Evolutionary conservation across 2,329 filamentous ascomycete species (phyloP), one percentile per base, ranked within the genome.

Genomic region (Aciculosporium take): DNA sequence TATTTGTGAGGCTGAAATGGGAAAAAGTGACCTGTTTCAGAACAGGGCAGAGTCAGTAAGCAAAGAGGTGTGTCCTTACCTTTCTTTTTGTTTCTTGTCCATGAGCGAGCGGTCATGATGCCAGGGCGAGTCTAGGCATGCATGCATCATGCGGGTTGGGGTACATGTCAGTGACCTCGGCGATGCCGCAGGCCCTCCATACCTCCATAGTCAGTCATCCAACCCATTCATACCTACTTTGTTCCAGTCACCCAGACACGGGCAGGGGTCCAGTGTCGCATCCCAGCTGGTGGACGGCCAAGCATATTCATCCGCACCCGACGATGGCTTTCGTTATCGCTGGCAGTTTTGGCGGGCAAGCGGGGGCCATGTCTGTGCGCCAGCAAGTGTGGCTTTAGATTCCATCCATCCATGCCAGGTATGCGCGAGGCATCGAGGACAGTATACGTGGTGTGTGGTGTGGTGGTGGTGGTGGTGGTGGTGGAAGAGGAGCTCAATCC

Each of bases 131-230:
- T 37, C 35, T 30, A 21, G 25, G 39, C 37, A 41, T 37, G 42
- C 37, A 37, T 40, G 38, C 37, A 29, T 12, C 25, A 31, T 23
- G 33, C 34, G 17, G 37, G 34, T 33, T 34, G 31, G 42, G 42
- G 38, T 13, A 17, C 38, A 40, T 44, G 28, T 44, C 32, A 12
- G 27, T 17, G 21, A 25, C 33, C 34, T 44, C 42, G 42, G 42
- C 42, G 33, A 44, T 41, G 7, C 42, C 42, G 42, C 28, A 30
- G 17, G 12, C 13, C 34, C 37, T 30, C 23, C 13, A 13, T 9
- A n/a, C n/a, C 34, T 9, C 9, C 13, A 24, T n/a, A 15, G 28
- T 30, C n/a, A n/a, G n/a, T n/a, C n/a, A n/a, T n/a, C n/a, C n/a
- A n/a, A n/a, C n/a, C n/a, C n/a, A n/a, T n/a, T n/a, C n/a, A n/a